Evolutionary conservation across 1,284 basidiomycete genomes (phyloP), one percentile per base, ranked within the genome.

Genomic region (Sporisorium reilianum): DNA sequence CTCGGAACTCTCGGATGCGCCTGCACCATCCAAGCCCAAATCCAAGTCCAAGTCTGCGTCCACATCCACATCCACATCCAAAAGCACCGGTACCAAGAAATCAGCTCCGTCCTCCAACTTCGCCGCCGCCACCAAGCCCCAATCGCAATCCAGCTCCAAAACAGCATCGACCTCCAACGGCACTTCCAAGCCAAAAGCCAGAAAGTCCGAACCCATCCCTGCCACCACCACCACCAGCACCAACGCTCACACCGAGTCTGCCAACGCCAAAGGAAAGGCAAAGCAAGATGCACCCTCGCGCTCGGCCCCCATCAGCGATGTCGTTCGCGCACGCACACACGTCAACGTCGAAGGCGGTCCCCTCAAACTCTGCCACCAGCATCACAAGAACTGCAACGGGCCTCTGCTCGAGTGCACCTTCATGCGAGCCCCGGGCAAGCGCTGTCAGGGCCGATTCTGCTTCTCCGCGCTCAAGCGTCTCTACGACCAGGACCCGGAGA

Each of bases 351-450:
- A 59, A 22, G 70, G 45, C 26, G 55, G 56, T 8, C 50, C 48
- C 6, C 32, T 41, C 22, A 69, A 69, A 52, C 48, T 69, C 40
- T 75, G 72, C 41, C 72, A 75, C 23, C 72, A 75, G 34, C 72
- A 75, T 34, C 72, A 64, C 32, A 63, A 62, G 34, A 51, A 59
- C 16, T 75, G 72, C 63, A 69, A 65, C 8, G 63, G 66, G 40
- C 36, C 72, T 44, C 34, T 75, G 6, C 58, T 75, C 14, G 62
- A 75, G 42, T 75, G 72, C 63, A 75, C 72, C 34, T 75, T 75
- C 53, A 64, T 75, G 62, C 62, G 72, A 26, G 64, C 70, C 12
- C 70, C 70, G 1, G 72, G 66, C 25, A 66, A 63, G 49, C 65
- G 72, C 5, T 75, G 72, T 20, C 65, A 65, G 26, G 59, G 51